Evolutionary conservation across 176 grass and related monocot genomes (phyloP), one percentile per base, ranked within the genome.

Genomic region (Lolium multiflorum): DNA sequence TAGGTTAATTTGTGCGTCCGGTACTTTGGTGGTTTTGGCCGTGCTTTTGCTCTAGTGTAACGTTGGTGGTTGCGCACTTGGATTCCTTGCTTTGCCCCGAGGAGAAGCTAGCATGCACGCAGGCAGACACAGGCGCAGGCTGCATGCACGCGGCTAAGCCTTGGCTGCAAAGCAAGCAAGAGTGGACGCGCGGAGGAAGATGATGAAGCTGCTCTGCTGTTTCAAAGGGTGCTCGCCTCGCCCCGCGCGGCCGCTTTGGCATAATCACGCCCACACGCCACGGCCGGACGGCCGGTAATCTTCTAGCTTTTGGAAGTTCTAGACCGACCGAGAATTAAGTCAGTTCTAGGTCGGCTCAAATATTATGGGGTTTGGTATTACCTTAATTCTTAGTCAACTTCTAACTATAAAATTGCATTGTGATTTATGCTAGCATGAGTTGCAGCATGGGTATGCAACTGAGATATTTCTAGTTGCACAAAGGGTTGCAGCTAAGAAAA

Each of bases 31-130:
- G 66, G 71, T 61, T 90, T 87, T 82, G 88, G 79, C 86, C 77
- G 58, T 88, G 78, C 21, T 88, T 81, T 73, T 59, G 85, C 67
- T 48, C 58, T 83, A 18, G 74, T 35, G 25, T 35, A 76, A 56
- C 74, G 11, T 3, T 51, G 61, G 46, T 74, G 26, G 79, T 51
- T 9, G 79, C 26, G 25, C 71, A 25, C 71, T 43, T 43, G 83
- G 86, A 89, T 95, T 65, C 89, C 66, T 90, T 91, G 91, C 91
- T 91, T 89, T 84, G 84, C 41, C 37, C 55, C 74, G 70, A 84
- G 89, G 74, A 72, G 80, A 91, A 68, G 72, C 9, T 5, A 50
- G 71, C 71, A 49, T 74, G 71, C 71, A 73, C 11, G 70, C 41
- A 13, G 11, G 0, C 38, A 11, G 20, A 0, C 47, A 59, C 78